Conservation (phyloP, 2,329 filamentous ascomycete species). For the Paracoccidioides brasiliensis region DNA sequence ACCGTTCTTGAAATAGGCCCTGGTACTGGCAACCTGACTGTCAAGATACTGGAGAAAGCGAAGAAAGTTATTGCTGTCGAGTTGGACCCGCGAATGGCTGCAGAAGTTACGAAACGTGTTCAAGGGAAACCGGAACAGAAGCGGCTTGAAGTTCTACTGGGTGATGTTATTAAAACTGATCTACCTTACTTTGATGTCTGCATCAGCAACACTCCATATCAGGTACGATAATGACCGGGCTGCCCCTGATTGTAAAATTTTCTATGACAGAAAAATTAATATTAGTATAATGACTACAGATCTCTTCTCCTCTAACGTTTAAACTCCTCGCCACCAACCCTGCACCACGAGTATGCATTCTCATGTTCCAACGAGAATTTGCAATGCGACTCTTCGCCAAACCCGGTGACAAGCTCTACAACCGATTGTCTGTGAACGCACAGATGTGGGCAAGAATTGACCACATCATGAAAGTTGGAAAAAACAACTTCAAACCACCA, state of each 20-base stretch:
- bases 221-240: constrained; percentile 29
- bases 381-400: constrained; percentile 79
- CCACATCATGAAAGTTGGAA: constrained; percentile 80
- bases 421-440: constrained; percentile 77
- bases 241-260: not conserved
- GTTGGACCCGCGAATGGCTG: constrained; percentile 91
- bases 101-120: constrained; percentile 85
- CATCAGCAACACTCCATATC: constrained; percentile 64
- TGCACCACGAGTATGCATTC: constrained; percentile 68
- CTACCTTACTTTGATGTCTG: constrained; percentile 70
- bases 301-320: constrained; percentile 85
- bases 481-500: constrained; percentile 92
- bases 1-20: constrained; percentile 86
- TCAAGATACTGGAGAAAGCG: constrained; percentile 75
- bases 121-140: constrained; percentile 77
- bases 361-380: constrained; percentile 97
- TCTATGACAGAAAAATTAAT: not conserved
- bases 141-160: constrained; percentile 73
- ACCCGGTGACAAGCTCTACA: constrained; percentile 80
- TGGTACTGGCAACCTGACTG: constrained; percentile 73
- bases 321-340: constrained; percentile 71
- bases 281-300: constrained; percentile 35
- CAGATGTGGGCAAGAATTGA: constrained; percentile 74
- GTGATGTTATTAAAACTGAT: constrained; percentile 85
- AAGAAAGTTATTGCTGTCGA: constrained; percentile 79